Evolutionary conservation across 768 basidiomycete genomes (phyloP), one percentile per base, ranked within the genome.

Genomic region (Collybia mongolica): DNA sequence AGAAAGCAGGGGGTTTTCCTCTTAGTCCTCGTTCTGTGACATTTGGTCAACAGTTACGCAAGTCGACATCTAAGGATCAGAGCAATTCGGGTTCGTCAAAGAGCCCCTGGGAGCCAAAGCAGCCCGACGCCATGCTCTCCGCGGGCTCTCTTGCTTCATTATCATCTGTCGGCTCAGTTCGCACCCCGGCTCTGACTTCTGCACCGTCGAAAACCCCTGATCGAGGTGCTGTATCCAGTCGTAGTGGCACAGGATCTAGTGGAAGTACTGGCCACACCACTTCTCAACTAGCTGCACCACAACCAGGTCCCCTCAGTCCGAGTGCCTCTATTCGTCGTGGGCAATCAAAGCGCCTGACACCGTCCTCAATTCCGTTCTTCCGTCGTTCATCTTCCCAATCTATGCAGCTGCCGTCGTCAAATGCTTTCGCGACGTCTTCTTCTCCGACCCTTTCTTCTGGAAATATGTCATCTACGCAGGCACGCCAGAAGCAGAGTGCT

Each of bases 361-460:
- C 93, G 1, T 93, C 91, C 22, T 90, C 91, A 12, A 96, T 96
- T 52, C 93, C 93, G 2, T 96, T 96, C 70, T 95, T 96, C 74
- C 82, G 91, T 39, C 86, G 93, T 29, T 93, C 92, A 6, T 90
- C 90, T 22, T 94, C 93, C 6, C 89, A 93, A 61, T 90, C 88
- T 12, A 86, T 90, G 79, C 86, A 90, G 54, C 65, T 85, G 20
- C 79, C 83, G 17, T 72, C 81, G 6, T 62, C 76, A 22, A 67
- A 75, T 14, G 68, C 72, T 8, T 72, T 74, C 2, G 65, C 74
- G 7, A 72, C 80, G 4, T 77, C 88, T 11, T 74, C 81, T 8
- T 76, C 83, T 1, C 81, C 81, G 15, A 72, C 74, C 12, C 61
- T 67, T 22, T 72, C 80, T 6, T 67, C 71, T 28, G 62, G 69